Evolutionary conservation across 768 basidiomycete genomes (phyloP), one percentile per base, ranked within the genome.

Genomic region (Trametes punicea): DNA sequence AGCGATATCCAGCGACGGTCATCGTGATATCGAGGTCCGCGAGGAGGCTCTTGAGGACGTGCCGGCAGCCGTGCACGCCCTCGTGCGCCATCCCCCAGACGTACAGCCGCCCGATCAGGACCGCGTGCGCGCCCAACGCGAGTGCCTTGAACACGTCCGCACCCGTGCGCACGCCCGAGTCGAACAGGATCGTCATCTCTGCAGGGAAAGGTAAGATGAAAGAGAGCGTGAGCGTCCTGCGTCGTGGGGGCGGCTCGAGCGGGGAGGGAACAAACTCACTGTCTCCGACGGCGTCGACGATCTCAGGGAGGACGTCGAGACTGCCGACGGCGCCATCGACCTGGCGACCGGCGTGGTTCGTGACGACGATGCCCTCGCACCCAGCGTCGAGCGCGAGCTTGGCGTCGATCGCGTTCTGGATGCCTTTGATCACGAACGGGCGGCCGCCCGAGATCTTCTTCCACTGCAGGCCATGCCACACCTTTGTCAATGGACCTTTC

Each of bases 81-180:
- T 77, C 78, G 63, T 79, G 77, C 4, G 76, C 63, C 74, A 81
- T 77, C 11, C 79, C 79, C 76, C 76, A 81, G 25, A 81, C 73
- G 62, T 71, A 78, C 25, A 78, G 64, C 18, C 80, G 67, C 6
- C 81, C 81, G 44, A 81, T 72, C 56, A 74, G 68, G 29, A 82
- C 81, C 2, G 75, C 76, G 55, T 82, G 75, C 15, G 81, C 81
- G 20, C 81, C 80, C 16, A 83, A 70, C 2, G 81, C 80, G 41
- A 82, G 66, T 3, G 82, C 81, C 69, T 82, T 81, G 70, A 81
- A 77, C n/a, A 81, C 67, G 57, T 82, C 80, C 4, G 79, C 63
- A 3, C 75, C 81, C 8, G 75, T 77, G 50, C 76, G 73, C 27
- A 82, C 73, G 9, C 81, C 79, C n/a, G 77, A 80, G 66, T 82